Evolutionary conservation across 768 basidiomycete genomes (phyloP).

Genomic region (Suillus sp.): DNA sequence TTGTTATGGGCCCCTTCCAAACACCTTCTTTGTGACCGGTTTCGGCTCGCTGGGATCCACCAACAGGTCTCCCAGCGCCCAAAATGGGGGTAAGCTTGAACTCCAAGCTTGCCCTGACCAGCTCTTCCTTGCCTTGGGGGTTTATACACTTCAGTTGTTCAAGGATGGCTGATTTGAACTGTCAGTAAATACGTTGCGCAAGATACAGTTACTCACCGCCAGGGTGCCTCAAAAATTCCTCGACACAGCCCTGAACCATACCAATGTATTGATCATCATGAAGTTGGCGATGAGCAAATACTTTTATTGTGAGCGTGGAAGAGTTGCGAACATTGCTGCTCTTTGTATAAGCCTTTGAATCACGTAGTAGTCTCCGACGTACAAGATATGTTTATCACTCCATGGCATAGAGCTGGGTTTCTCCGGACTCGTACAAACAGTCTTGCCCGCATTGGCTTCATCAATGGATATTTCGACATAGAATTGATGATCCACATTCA

Average conservation of each 20-base stretch:
- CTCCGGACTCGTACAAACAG: background rate
- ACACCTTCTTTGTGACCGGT: background rate
- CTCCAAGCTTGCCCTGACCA: background rate
- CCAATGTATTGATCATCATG: conserved; percentile 8
- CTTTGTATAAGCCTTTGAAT: conserved; percentile 3
- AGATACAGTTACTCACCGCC: background rate
- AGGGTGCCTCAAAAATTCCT: conserved; percentile 1
- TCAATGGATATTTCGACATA: conserved; percentile 3
- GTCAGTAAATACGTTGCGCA: background rate
- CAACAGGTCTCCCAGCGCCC: background rate
- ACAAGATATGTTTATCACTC: conserved; percentile 1
- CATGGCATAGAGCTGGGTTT: conserved; percentile 6
- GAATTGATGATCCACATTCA: conserved; percentile 9
- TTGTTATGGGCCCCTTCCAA: too few species aligned
- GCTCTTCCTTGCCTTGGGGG: background rate
- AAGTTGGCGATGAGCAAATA: conserved; percentile 10
- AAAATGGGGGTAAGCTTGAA: background rate
- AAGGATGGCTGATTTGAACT: background rate
- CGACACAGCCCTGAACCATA: background rate
- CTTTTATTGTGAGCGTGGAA: conserved; percentile 2
- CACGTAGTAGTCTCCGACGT: background rate
- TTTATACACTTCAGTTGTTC: background rate
- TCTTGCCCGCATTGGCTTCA: background rate
- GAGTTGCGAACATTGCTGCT: conserved; percentile 8
- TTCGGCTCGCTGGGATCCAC: background rate